Conservation (phyloP, 2,329 filamentous ascomycete species). For the Basipetospora sp. region DNA sequence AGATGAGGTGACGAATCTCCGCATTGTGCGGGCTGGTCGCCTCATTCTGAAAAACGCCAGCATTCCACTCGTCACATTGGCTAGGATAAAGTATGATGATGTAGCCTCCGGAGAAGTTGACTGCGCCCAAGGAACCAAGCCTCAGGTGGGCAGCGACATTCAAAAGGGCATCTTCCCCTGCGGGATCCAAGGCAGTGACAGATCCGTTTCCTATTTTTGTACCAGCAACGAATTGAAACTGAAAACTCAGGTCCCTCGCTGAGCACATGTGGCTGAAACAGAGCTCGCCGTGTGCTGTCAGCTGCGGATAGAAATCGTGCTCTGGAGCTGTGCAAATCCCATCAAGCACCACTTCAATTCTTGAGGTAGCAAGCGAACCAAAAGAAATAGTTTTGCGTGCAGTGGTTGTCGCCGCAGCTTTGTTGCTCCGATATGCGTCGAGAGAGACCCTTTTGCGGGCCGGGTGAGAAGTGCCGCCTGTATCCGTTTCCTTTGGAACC, state of each 20-base stretch:
- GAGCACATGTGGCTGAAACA: constrained; percentile 22
- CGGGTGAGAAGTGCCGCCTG: no score
- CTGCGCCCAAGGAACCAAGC: constrained; percentile 21
- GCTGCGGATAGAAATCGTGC: constrained; percentile 14
- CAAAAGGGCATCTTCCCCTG: constrained; percentile 13
- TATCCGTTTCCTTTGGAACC: no score
- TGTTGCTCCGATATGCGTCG: no score
- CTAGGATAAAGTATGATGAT: constrained; percentile 25
- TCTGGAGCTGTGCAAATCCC: constrained; percentile 4
- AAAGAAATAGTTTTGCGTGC: constrained; percentile 7
- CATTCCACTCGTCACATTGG: constrained; percentile 20
- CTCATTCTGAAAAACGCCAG: constrained; percentile 9
- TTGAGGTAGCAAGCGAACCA: constrained; percentile 5
- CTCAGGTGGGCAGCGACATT: constrained; percentile 20
- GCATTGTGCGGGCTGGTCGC: constrained; percentile 7
- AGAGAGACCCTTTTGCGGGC: no score
- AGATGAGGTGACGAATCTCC: constrained; percentile 23
- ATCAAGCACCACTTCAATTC: constrained; percentile 8
- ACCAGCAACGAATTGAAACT: background rate
- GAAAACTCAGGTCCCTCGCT: constrained; percentile 16
- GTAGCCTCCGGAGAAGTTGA: constrained; percentile 17
- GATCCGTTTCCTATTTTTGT: constrained; percentile 8
- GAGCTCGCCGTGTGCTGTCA: constrained; percentile 14
- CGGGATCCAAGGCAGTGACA: constrained; percentile 7
- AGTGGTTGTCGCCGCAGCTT: background rate